Conservation (phyloP, 2,329 filamentous ascomycete genomes). For the Scedosporium apiospermum region DNA sequence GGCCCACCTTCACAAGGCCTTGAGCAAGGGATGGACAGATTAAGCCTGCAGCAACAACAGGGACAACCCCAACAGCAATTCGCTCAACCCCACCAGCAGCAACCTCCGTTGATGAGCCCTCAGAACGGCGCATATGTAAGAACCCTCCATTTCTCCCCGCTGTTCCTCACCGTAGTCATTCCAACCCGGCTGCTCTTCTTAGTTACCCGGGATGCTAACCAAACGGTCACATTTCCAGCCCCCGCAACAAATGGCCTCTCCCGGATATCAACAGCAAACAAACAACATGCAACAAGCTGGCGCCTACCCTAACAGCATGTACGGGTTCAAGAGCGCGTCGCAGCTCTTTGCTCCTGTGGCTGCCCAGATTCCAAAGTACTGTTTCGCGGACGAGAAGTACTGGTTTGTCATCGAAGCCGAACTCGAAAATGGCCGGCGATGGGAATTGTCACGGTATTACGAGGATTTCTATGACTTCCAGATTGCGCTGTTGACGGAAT, state of each 20-base stretch:
- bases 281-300: background rate
- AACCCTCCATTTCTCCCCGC: background rate
- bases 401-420: constrained; percentile 95
- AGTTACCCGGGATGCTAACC: background rate
- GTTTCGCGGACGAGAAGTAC: constrained; percentile 94
- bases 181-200: background rate
- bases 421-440: constrained; percentile 82
- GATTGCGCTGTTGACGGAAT: constrained; percentile 84
- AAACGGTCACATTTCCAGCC: constrained; percentile 9
- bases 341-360: constrained; percentile 66
- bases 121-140: constrained; percentile 7
- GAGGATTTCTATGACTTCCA: constrained; percentile 99
- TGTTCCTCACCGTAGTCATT: background rate
- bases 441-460: constrained; percentile 91
- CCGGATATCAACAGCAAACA: background rate
- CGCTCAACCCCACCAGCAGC: background rate
- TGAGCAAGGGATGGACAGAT: constrained; percentile 50
- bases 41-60: constrained; percentile 20
- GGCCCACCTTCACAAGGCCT: constrained; percentile 32
- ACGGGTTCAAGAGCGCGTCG: constrained; percentile 28
- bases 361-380: constrained; percentile 84
- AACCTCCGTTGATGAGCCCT: background rate
- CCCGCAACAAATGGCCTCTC: constrained; percentile 25
- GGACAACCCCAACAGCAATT: constrained; percentile 3
- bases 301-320: constrained; percentile 1